Evolutionary conservation across 768 basidiomycete genomes (phyloP).

Genomic region (Asterophora parasitica): DNA sequence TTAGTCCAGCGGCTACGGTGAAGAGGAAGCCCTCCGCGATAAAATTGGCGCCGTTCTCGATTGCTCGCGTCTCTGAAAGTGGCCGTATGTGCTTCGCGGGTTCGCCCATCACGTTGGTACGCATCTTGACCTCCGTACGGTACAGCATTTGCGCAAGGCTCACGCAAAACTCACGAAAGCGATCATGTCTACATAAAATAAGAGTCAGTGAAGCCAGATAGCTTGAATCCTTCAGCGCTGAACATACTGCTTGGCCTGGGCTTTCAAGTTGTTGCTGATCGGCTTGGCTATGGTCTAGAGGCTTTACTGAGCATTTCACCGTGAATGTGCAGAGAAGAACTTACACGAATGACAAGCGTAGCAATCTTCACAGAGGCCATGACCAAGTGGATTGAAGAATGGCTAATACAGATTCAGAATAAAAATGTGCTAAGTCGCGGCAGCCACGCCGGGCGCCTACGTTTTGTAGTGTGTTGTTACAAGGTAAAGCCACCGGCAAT

Average conservation of each 20-base stretch:
- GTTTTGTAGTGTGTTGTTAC: background rate
- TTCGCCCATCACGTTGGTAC: constrained; percentile 76
- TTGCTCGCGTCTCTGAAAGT: constrained; percentile 72
- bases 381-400: background rate
- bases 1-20: constrained; percentile 65
- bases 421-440: background rate
- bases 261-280: constrained; percentile 62
- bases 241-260: constrained; percentile 66
- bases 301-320: background rate
- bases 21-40: constrained; percentile 86
- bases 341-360: constrained; percentile 60
- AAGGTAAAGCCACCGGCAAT: background rate
- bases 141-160: constrained; percentile 75
- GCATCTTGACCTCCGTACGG: constrained; percentile 63
- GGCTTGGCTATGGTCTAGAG: constrained; percentile 80
- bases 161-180: constrained; percentile 68
- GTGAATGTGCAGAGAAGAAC: background rate
- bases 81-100: constrained; percentile 68
- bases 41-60: constrained; percentile 81
- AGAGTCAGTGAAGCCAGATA: too few species aligned
- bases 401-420: too few species aligned
- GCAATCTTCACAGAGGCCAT: constrained; percentile 74
- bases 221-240: too few species aligned
- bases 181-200: constrained; percentile 52
- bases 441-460: background rate